Percentiles rank a stretch among this genome's conserved stretches.
Evolutionary conservation across 352 stramenopile genomes (phyloP).

Genomic region (Phytophthora sojae): DNA sequence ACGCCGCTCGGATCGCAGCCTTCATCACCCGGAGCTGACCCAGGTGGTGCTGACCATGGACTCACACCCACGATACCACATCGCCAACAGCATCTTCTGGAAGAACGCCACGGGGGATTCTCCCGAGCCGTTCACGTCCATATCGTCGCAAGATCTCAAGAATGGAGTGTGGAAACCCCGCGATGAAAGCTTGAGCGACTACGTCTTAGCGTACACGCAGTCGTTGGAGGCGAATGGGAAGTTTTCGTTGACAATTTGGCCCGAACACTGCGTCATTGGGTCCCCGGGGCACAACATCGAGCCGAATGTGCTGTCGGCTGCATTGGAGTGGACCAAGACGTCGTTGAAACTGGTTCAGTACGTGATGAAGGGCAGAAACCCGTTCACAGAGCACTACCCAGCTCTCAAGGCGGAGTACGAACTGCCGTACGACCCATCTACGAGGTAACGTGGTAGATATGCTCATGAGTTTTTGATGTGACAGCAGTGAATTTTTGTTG

Average conservation of each 20-base stretch:
- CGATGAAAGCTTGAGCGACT: constrained; percentile 66
- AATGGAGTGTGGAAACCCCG: constrained; percentile 56
- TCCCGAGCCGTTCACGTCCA: constrained; percentile 92
- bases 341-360: constrained; percentile 71
- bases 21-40: constrained; percentile 73
- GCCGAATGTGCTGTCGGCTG: constrained; percentile 67
- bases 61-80: constrained; percentile 94
- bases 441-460: constrained; percentile 32
- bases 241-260: constrained; percentile 95
- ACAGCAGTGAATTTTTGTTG: not conserved
- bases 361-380: constrained; percentile 93
- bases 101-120: constrained; percentile 54
- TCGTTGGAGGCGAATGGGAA: constrained; percentile 80
- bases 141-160: constrained; percentile 79
- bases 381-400: constrained; percentile 96
- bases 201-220: constrained; percentile 87
- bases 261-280: constrained; percentile 95
- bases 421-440: constrained; percentile 64
- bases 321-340: constrained; percentile 81
- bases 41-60: constrained; percentile 94
- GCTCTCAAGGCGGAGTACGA: constrained; percentile 92
- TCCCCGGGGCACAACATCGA: constrained; percentile 88
- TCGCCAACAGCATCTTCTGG: constrained; percentile 94
- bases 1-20: constrained; percentile 55
- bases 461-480: not conserved